Evolutionary conservation across 495 filamentous ascomycete species (phyloP).

Genomic region (Letharia lupina): DNA sequence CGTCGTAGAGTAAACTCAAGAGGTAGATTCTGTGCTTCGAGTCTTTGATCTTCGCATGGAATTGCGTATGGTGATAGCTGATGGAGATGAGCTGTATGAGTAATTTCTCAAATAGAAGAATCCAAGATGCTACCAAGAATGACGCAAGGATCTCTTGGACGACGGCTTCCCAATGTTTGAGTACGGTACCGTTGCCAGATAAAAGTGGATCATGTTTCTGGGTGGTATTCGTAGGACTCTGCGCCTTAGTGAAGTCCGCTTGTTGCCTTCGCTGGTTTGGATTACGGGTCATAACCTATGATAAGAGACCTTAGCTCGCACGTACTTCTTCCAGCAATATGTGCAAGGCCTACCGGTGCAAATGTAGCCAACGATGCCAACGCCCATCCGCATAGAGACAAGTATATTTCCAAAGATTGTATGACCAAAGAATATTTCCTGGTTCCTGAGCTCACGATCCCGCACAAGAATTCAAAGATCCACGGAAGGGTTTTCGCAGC

Average conservation of each 20-base stretch:
- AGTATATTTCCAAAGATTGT: conserved; percentile 67
- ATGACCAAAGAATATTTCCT: conserved; percentile 86
- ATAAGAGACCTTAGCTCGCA: neutral
- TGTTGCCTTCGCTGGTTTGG: conserved; percentile 29
- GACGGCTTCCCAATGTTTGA: conserved; percentile 47
- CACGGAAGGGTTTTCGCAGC: conserved; percentile 68
- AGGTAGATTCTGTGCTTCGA: conserved; percentile 79
- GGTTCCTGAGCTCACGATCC: conserved; percentile 83
- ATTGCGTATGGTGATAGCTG: conserved; percentile 90
- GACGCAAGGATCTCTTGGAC: conserved; percentile 69
- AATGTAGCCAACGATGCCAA: conserved; percentile 75
- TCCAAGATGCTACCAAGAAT: conserved; percentile 62
- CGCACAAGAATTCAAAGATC: conserved; percentile 78
- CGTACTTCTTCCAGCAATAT: neutral
- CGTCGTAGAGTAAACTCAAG: conserved; percentile 78
- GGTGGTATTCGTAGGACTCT: conserved; percentile 35
- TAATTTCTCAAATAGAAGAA: conserved; percentile 73
- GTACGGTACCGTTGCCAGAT: conserved; percentile 28
- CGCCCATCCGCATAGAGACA: conserved; percentile 83
- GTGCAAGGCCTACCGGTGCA: conserved; percentile 41
- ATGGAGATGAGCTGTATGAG: conserved; percentile 89
- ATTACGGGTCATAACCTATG: conserved; percentile 48
- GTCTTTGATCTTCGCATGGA: conserved; percentile 75
- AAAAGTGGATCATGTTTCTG: conserved; percentile 21
- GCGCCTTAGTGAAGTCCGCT: conserved; percentile 16